Base-by-base conservation (phyloP, 345 rosid species). In the Populus alba region DNA sequence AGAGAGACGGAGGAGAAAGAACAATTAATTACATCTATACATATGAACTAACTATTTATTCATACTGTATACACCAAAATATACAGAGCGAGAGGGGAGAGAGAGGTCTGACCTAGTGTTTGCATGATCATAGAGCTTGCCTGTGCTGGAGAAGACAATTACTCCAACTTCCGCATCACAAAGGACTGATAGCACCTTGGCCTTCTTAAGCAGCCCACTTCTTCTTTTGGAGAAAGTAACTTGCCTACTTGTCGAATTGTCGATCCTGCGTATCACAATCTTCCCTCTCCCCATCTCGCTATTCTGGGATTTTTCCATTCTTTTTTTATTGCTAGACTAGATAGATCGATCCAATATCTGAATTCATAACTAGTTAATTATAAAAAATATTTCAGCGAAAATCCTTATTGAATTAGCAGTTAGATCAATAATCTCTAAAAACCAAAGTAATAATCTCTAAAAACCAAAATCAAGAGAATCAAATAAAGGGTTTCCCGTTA, bases 251-350 rank as follows among this genome's bases (percentile, higher is more conserved):
- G 93, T 86, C 37, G 91, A 80, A 72, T 90, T 86, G 25, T 90
- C 93, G 43, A 90, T 88, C 82, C 93, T 84, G 9, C 81, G 74
- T 25, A 90, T 87, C 77, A 68, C 84, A 70, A 88, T 88, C 85
- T 90, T 90, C 17, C 91, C 93, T 53, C 93, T 87, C 38, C 93
- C 93, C 93, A 88, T 89, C 70, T 62, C 59, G n/a, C 29, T 41
- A 29, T 63, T 71, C 2, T 75, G 77, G 45, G 35, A 23, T n/a
- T 6, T 23, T 7, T 17, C 4, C 12, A 61, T 8, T 43, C 3
- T 43, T 33, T 33, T 65, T 59, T 33, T 55, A 18, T 76, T 67
- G 35, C 74, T 27, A 53, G 25, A 11, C 81, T 79, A 53, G 31
- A 11, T 23, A 79, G 77, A 80, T 38, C 45, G 29, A 27, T 82